These are phyloP conservation scores for Xylaria sp. DNA, from an alignment of 495 filamentous ascomycete genomes.

Conservation along the genomic window DNA sequence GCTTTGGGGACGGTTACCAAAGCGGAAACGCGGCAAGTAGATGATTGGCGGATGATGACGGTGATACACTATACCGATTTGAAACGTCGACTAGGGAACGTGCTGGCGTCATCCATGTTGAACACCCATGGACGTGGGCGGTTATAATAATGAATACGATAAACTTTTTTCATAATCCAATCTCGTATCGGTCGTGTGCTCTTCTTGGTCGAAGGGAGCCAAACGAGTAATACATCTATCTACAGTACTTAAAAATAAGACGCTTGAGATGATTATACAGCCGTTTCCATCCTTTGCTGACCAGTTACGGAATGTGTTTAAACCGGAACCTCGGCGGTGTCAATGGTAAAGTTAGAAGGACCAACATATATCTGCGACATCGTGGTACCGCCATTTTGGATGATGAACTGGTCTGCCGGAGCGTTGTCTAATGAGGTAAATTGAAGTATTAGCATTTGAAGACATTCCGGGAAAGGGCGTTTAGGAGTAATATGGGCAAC, in stretches of 20 bases:
- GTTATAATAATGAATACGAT: background rate
- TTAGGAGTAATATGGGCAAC: background rate
- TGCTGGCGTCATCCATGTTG: slow-evolving; percentile 3
- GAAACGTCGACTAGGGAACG: background rate
- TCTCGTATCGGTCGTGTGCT: background rate
- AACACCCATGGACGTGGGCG: background rate
- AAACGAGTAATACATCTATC: background rate
- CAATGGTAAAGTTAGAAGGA: slow-evolving; percentile 15
- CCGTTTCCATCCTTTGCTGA: background rate
- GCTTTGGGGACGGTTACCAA: background rate
- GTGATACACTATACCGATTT: background rate
- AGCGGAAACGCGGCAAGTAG: background rate
- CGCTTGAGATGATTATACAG: background rate
- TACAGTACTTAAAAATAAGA: background rate
- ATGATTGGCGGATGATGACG: background rate
- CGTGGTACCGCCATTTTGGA: background rate
- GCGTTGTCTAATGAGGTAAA: background rate
- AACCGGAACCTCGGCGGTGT: background rate
- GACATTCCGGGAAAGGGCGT: background rate
- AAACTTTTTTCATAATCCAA: background rate
- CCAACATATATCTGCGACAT: slow-evolving; percentile 12
- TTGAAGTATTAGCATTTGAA: slow-evolving; percentile 3
- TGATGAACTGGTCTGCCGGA: slow-evolving; percentile 15
- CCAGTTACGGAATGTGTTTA: background rate
- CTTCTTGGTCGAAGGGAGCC: background rate